Percentiles rank a stretch among this genome's conserved stretches.
Conservation (phyloP, 306 rosid genomes). For the Prunus armeniaca region DNA sequence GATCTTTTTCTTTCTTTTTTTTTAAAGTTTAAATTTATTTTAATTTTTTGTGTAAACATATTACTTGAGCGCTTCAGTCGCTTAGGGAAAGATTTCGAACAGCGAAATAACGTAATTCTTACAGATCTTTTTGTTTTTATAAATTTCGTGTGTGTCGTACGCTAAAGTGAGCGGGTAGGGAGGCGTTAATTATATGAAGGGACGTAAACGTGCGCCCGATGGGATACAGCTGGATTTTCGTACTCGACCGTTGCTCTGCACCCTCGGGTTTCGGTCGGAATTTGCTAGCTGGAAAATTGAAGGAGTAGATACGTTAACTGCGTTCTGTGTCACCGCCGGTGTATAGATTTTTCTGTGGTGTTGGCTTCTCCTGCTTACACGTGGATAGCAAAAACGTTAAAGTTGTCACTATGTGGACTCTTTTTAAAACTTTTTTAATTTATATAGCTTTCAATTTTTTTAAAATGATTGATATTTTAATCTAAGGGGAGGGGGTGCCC, state of each 20-base stretch:
- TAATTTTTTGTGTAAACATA: neutral
- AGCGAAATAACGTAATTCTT: neutral
- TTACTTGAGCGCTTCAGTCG: neutral
- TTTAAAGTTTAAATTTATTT: neutral
- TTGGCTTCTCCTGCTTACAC: neutral
- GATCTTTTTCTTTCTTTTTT: too few relatives aligned
- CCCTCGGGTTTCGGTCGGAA: conserved; percentile 34
- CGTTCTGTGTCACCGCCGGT: neutral
- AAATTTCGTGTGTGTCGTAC: neutral
- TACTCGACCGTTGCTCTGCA: conserved; percentile 41
- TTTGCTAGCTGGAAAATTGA: conserved; percentile 49
- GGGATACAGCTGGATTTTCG: conserved; percentile 57
- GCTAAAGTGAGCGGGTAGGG: neutral
- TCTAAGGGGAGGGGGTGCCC: too few relatives aligned
- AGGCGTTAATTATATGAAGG: neutral
- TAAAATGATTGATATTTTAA: too few relatives aligned
- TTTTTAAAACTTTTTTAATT: too few relatives aligned
- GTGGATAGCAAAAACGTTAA: too few relatives aligned
- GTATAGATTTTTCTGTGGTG: neutral
- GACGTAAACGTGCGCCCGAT: conserved; percentile 33
- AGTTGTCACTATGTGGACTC: too few relatives aligned
- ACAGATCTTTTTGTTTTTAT: neutral
- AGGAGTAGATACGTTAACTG: neutral
- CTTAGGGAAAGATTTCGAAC: neutral
- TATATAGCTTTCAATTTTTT: too few relatives aligned